Evolutionary conservation across 1,284 basidiomycete genomes (phyloP).

Genomic region (Ustilago trichophora): DNA sequence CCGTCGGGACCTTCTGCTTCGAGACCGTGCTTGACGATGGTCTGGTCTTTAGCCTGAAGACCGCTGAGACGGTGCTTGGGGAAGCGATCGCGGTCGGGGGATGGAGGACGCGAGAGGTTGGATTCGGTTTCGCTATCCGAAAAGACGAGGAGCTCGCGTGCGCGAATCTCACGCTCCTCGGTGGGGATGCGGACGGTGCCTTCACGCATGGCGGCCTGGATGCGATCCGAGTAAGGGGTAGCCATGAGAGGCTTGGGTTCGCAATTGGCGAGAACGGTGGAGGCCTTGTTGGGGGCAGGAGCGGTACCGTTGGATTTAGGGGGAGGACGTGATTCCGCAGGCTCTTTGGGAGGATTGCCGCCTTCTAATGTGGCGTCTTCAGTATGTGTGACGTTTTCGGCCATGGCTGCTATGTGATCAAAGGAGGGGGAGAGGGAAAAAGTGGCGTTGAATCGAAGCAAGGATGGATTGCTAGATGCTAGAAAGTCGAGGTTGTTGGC

Average conservation of each 20-base stretch:
- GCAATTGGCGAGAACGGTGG: conserved; percentile 32
- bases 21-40: conserved; percentile 54
- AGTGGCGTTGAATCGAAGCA: too few species aligned
- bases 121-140: conserved; percentile 60
- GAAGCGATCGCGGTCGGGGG: conserved; percentile 51
- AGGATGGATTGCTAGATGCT: too few species aligned
- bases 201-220: conserved; percentile 43
- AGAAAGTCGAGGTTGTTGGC: too few species aligned
- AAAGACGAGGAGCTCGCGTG: conserved; percentile 48
- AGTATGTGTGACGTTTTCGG: conserved; percentile 26
- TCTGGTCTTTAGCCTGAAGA: conserved; percentile 54
- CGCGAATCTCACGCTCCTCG: conserved; percentile 54
- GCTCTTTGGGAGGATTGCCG: conserved; percentile 38
- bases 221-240: conserved; percentile 45
- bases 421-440: not conserved
- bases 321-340: conserved; percentile 20
- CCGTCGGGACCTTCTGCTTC: conserved; percentile 21
- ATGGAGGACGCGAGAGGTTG: conserved; percentile 58
- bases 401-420: conserved; percentile 7
- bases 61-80: conserved; percentile 59
- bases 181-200: conserved; percentile 37
- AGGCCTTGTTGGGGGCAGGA: conserved; percentile 9
- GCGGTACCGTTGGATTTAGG: conserved; percentile 1
- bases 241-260: conserved; percentile 49
- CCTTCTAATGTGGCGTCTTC: conserved; percentile 40